These are phyloP conservation scores for Domatiomyces globalis DNA, from an alignment of 2,329 filamentous ascomycete species.

Conservation along the genomic window DNA sequence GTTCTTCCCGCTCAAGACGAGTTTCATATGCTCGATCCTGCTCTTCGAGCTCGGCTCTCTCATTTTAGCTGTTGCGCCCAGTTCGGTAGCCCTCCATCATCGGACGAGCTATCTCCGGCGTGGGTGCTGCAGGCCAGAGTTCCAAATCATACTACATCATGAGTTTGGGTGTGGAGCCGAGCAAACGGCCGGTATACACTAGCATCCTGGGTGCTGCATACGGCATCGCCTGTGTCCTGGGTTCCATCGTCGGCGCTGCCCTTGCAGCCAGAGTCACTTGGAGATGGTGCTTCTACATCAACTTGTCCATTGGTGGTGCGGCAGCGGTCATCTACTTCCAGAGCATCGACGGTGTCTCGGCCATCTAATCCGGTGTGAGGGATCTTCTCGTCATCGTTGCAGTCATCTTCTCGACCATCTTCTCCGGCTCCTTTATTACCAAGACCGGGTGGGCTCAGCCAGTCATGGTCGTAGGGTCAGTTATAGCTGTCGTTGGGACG, in stretches of 20 bases:
- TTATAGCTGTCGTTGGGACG: constrained; percentile 17
- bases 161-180: constrained; percentile 30
- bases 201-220: constrained; percentile 37
- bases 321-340: constrained; percentile 35
- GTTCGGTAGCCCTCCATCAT: constrained; percentile 35
- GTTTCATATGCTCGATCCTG: constrained; percentile 30
- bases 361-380: constrained; percentile 26
- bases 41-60: constrained; percentile 40
- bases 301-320: constrained; percentile 34
- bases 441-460: constrained; percentile 14
- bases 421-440: constrained; percentile 21
- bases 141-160: constrained; percentile 36
- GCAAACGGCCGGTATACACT: constrained; percentile 34
- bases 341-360: constrained; percentile 21
- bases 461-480: constrained; percentile 16
- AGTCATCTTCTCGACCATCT: constrained; percentile 21
- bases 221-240: constrained; percentile 34
- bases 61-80: constrained; percentile 38
- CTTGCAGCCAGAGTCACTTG: constrained; percentile 34
- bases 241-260: constrained; percentile 34
- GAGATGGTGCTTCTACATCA: constrained; percentile 41
- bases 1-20: constrained; percentile 33
- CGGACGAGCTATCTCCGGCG: constrained; percentile 36
- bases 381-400: constrained; percentile 30
- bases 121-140: constrained; percentile 38